Conservation (phyloP, 2,329 filamentous ascomycete genomes). For the Pseudogymnoascus sp. region DNA sequence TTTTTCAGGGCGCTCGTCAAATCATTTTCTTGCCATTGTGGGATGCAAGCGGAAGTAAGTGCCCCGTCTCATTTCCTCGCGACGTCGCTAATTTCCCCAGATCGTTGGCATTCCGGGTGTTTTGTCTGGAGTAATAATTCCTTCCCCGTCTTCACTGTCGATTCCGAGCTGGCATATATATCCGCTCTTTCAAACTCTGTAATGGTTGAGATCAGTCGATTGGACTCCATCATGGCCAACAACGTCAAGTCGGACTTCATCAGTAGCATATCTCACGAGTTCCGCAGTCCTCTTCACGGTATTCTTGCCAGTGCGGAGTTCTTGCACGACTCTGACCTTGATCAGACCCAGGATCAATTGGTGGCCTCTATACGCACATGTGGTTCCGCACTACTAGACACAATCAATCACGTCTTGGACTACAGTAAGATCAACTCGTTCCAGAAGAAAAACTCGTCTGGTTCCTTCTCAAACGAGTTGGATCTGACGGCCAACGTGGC, state of each 20-base stretch:
- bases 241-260: conserved; percentile 25
- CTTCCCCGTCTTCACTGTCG: conserved; percentile 21
- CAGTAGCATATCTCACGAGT: conserved; percentile 25
- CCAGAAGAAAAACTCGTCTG: conserved; percentile 16
- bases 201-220: conserved; percentile 23
- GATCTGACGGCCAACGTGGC: conserved; percentile 23
- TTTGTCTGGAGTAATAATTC: conserved; percentile 23
- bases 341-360: conserved; percentile 37
- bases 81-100: conserved; percentile 11
- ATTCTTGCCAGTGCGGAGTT: conserved; percentile 46
- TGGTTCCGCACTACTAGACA: conserved; percentile 43
- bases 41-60: conserved; percentile 24
- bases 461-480: conserved; percentile 22
- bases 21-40: conserved; percentile 26
- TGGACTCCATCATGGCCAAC: conserved; percentile 23
- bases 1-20: conserved; percentile 24
- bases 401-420: conserved; percentile 44
- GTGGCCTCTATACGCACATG: conserved; percentile 43
- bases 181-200: conserved; percentile 23
- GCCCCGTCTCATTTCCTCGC: not conserved
- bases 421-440: conserved; percentile 46
- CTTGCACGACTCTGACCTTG: conserved; percentile 40
- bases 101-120: conserved; percentile 23
- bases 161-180: conserved; percentile 22
- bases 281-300: conserved; percentile 32